Percentiles rank a stretch among this genome's conserved stretches.
Evolutionary conservation across 768 basidiomycete species (phyloP).

Genomic region (Kwoniella europaea): DNA sequence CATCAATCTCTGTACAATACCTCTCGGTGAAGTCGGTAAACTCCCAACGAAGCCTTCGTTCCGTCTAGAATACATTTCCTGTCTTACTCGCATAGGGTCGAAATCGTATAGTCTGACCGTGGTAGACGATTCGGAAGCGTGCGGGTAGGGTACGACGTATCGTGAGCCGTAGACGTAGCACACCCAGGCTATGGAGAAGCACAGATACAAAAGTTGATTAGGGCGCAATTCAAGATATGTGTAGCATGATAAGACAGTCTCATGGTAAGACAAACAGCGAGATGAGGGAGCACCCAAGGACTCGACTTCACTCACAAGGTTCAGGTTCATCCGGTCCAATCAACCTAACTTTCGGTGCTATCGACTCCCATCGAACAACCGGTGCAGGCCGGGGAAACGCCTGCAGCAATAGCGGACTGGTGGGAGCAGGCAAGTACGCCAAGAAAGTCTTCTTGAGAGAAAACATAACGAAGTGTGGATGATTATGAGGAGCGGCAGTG

Average conservation of each 20-base stretch:
- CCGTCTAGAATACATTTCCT: slow-evolving; percentile 24
- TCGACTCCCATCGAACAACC: slow-evolving; percentile 39
- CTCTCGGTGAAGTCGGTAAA: slow-evolving; percentile 1
- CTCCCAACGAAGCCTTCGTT: slow-evolving; percentile 4
- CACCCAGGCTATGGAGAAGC: slow-evolving; percentile 48
- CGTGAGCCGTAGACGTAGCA: slow-evolving; percentile 56
- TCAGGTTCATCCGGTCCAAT: slow-evolving; percentile 42
- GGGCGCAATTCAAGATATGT: neutral
- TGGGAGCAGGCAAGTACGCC: slow-evolving; percentile 41
- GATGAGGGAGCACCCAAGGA: too few relatives aligned
- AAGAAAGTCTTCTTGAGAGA: slow-evolving; percentile 44
- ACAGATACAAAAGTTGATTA: too few relatives aligned
- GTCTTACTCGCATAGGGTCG: slow-evolving; percentile 43
- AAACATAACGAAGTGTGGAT: slow-evolving; percentile 40
- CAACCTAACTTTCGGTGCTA: slow-evolving; percentile 51
- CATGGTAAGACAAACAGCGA: too few relatives aligned
- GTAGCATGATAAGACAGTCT: too few relatives aligned
- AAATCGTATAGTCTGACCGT: slow-evolving; percentile 49
- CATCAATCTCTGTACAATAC: slow-evolving; percentile 4
- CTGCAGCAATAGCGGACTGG: slow-evolving; percentile 32
- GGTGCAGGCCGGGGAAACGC: slow-evolving; percentile 47
- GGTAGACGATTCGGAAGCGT: neutral
- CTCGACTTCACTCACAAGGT: slow-evolving; percentile 35
- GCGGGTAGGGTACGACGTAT: slow-evolving; percentile 36
- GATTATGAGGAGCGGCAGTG: neutral